Evolutionary conservation across 139 green algal genomes (phyloP), one percentile per base, ranked within the genome.

Genomic region (Dunaliella primolecta): DNA sequence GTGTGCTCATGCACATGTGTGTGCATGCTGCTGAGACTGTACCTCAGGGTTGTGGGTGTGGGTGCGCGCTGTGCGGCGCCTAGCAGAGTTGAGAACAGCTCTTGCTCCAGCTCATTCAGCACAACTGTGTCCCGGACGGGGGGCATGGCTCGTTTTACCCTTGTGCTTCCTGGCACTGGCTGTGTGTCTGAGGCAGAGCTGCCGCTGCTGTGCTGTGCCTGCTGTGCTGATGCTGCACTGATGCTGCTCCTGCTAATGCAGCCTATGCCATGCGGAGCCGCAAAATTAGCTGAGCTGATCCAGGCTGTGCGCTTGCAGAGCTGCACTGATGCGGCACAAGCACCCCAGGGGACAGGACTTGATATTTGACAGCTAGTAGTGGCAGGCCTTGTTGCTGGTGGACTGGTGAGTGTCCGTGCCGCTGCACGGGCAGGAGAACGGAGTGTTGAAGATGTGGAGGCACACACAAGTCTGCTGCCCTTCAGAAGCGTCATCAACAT

Each of bases 61-160:
- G 90, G 84, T 36, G 91, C 89, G 33, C 94, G 87, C 78, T 88
- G 76, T 20, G 81, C 86, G 7, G 93, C 92, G 11, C 84, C 92
- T 36, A 95, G 84, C 37, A 98, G 93, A 25, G 91, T 93, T 20
- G 87, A 83, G 78, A 98, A 98, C 0, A 98, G 78, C 31, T 91
- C 86, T 37, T 85, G 35, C 89, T 98, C 96, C 64, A 88, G 78
- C 0, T 86, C 84, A 1, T 87, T 97, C 27, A 98, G 88, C 24
- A 75, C 64, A 30, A 97, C 91, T 23, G 37, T 87, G 35, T 91
- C 89, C 2, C 78, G 75, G 0, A 92, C 85, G 30, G 20, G 15
- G 27, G 32, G 27, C n/a, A 36, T 83, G 80, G 30, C n/a, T n/a
- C n/a, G n/a, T n/a, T n/a, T n/a, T n/a, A n/a, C n/a, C n/a, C n/a